Percentiles rank a stretch among this genome's conserved stretches.
phyloP scores from a whole-genome alignment of 78 protist genomes.

The Chrysochromulina tobinii region DNA sequence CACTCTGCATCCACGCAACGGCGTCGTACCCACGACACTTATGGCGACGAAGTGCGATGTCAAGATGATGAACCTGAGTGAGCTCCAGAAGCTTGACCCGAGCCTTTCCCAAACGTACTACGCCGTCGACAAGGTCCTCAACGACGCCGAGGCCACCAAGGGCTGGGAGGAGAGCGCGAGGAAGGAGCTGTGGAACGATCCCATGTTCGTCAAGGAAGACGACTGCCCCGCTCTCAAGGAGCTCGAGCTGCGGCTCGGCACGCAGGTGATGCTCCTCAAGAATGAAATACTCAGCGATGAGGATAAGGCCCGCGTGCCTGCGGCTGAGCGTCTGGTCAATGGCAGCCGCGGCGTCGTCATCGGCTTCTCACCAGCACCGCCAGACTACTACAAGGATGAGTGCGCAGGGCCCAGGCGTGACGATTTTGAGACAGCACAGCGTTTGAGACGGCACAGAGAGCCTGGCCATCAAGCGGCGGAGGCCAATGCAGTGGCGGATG shows the following conservation, averaged over 20 bases:
- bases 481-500: not conserved
- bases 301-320: not conserved
- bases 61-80: not conserved
- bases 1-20: not conserved
- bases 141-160: not conserved
- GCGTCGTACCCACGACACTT: slow-evolving; percentile 18
- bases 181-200: not conserved
- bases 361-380: slow-evolving; percentile 9
- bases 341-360: slow-evolving; percentile 69
- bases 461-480: too few relatives aligned
- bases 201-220: not conserved
- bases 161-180: not conserved
- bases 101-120: not conserved
- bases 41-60: not conserved
- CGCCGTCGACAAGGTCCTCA: not conserved
- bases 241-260: slow-evolving; percentile 39
- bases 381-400: not conserved
- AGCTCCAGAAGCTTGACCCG: not conserved
- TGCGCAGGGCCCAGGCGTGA: not conserved
- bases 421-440: too few relatives aligned
- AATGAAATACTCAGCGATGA: slow-evolving; percentile 34
- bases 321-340: slow-evolving; percentile 61
- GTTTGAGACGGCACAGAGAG: too few relatives aligned
- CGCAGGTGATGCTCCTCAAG: slow-evolving; percentile 69
- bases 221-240: not conserved